Base-by-base conservation (phyloP, 495 filamentous ascomycete genomes). In the Penicillium waksmanii region DNA sequence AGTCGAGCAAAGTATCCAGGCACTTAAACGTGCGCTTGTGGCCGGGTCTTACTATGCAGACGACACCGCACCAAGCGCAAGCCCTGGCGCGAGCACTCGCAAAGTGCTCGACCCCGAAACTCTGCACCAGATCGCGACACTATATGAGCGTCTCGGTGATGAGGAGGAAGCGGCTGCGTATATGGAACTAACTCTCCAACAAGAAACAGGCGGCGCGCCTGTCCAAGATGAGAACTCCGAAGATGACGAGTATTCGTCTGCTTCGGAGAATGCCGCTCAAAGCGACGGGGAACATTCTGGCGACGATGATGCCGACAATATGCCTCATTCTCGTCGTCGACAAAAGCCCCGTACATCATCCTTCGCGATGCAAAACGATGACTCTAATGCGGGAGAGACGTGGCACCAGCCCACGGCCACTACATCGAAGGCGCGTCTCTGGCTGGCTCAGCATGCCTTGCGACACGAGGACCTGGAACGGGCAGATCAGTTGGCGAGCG, bases 131-230 rank as follows among this genome's bases (percentile, higher is more conserved):
- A 96, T 99, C 55, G 96, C 93, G 0, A 79, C 82, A 12, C 89
- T 98, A 72, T 95, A 96, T 66, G 93, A 98, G 73, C 83, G 85
- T 49, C 78, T 94, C 3, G 82, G 82, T 15, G 85, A 94, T 27
- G 79, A 84, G 42, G 87, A 87, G 5, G 91, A 98, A 73, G 90
- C 92, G 0, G 89, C 89, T 43, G 84, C 85, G 1, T 99, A 95
- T 68, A 97, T 99, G 95, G 93, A 97, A 75, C 81, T 98, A 61
- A 92, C 89, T 19, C 79, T 99, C 3, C 90, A 89, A 34, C 94
- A 98, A 72, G 95, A 99, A 66, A 69, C 73, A 0, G 78, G 78
- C 13, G 89, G 91, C 46, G 85, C 69, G 7, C 63, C 66, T 13
- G 56, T 61, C 23, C 71, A 76, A 8, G 70, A 71, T 19, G 62